Percentiles rank a stretch among this genome's conserved stretches.
Conservation (phyloP, 208 protist species). For the Entamoeba histolytica region DNA sequence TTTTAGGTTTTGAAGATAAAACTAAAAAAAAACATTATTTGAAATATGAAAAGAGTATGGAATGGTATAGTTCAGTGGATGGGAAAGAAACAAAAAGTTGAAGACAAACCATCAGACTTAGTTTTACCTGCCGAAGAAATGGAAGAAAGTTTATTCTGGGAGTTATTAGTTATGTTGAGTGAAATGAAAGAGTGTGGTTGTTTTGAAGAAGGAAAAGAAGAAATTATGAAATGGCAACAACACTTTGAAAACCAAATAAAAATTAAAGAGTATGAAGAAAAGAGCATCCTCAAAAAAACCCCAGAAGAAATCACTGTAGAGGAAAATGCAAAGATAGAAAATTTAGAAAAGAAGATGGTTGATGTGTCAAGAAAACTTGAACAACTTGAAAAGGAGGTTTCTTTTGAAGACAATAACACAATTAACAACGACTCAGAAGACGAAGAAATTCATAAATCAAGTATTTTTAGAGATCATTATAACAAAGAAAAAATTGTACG, state of each 20-base stretch:
- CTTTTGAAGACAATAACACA: no score
- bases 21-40: background rate
- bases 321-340: background rate
- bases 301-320: background rate
- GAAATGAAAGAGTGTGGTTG: background rate
- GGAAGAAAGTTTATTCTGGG: background rate
- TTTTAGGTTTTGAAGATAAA: no score
- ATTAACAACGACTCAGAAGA: background rate
- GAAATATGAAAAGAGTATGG: background rate
- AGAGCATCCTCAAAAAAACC: background rate
- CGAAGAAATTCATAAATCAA: background rate
- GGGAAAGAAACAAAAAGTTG: background rate
- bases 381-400: background rate
- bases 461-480: background rate
- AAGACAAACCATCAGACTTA: background rate
- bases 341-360: background rate
- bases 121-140: background rate
- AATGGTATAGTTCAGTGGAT: background rate
- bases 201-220: no score
- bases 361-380: background rate
- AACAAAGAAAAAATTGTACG: background rate
- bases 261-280: background rate
- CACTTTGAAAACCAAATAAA: background rate
- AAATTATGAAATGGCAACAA: background rate
- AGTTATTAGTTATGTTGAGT: background rate